Percentiles rank a stretch among this genome's conserved stretches.
Conservation (phyloP, 1,139 yeast genomes). For the Geotrichum reessii region DNA sequence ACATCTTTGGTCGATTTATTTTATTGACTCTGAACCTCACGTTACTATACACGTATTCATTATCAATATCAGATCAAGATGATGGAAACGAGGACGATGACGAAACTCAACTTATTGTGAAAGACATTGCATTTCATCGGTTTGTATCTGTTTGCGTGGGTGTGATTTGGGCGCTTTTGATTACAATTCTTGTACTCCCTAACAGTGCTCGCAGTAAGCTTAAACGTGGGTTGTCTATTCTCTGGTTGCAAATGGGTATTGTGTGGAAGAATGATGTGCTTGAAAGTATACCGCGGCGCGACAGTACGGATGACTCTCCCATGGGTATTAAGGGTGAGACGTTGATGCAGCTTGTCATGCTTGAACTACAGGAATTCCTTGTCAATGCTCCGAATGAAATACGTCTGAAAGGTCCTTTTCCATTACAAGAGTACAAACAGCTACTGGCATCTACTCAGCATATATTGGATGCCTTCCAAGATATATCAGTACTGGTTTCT, state of each 20-base stretch:
- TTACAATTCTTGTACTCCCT: slow-evolving; percentile 59
- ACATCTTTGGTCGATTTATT: slow-evolving; percentile 51
- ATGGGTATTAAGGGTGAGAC: slow-evolving; percentile 34
- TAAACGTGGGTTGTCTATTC: slow-evolving; percentile 56
- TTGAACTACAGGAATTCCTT: slow-evolving; percentile 55
- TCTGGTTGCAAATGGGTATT: slow-evolving; percentile 77
- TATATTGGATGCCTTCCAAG: slow-evolving; percentile 70
- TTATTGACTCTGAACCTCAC: slow-evolving; percentile 73
- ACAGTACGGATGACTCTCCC: slow-evolving; percentile 14
- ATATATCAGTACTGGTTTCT: slow-evolving; percentile 60
- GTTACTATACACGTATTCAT: slow-evolving; percentile 67
- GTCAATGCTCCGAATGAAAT: slow-evolving; percentile 73
- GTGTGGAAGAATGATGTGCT: slow-evolving; percentile 70
- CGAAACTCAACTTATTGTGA: slow-evolving; percentile 60
- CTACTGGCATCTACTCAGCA: slow-evolving; percentile 54
- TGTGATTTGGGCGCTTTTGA: slow-evolving; percentile 66
- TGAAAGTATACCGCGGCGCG: slow-evolving; percentile 27
- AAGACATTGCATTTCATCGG: slow-evolving; percentile 76
- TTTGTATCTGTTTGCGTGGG: slow-evolving; percentile 69
- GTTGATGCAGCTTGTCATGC: slow-evolving; percentile 46
- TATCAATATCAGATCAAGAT: slow-evolving; percentile 54
- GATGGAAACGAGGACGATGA: slow-evolving; percentile 61
- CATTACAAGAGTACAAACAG: slow-evolving; percentile 46
- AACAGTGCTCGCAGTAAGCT: slow-evolving; percentile 68
- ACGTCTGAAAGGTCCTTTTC: slow-evolving; percentile 69